phyloP scores from a whole-genome alignment of 257 asterid genomes.

The Eustoma russellianum region DNA sequence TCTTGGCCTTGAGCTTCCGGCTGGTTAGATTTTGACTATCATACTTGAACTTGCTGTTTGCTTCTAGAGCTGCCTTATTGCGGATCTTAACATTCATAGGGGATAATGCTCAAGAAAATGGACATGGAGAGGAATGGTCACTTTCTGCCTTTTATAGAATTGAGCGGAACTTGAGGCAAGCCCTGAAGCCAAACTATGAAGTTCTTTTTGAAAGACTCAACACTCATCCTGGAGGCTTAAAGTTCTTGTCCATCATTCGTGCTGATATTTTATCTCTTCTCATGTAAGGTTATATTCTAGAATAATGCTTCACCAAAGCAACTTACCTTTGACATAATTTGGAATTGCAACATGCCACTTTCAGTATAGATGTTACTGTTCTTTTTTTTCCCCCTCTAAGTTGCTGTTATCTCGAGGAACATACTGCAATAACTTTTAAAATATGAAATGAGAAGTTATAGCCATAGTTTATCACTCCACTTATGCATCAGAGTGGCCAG shows the following conservation, averaged over 20 bases:
- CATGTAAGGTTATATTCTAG: conserved; percentile 53
- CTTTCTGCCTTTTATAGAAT: conserved; percentile 76
- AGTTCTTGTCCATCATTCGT: conserved; percentile 70
- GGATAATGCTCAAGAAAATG: conserved; percentile 40
- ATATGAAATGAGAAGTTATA: too few species aligned
- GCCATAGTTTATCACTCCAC: too few species aligned
- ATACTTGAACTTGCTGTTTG: conserved; percentile 3
- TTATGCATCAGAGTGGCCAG: too few species aligned
- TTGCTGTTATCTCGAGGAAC: too few species aligned
- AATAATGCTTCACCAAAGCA: not conserved
- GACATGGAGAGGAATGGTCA: conserved; percentile 59
- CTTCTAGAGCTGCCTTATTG: not conserved
- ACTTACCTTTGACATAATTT: not conserved
- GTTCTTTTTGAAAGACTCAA: conserved; percentile 81
- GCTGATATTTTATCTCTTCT: conserved; percentile 72
- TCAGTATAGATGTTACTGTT: too few species aligned
- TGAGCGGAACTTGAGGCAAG: conserved; percentile 67
- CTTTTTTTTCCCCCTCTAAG: too few species aligned
- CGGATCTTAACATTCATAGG: conserved; percentile 8
- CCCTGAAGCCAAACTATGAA: conserved; percentile 88
- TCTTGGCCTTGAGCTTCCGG: conserved; percentile 76
- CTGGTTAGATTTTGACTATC: conserved; percentile 37
- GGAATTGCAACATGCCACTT: not conserved
- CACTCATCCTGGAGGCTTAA: conserved; percentile 90
- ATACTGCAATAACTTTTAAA: too few species aligned